Conservation (phyloP, 768 basidiomycete genomes). For the Daedaleopsis nitida region DNA sequence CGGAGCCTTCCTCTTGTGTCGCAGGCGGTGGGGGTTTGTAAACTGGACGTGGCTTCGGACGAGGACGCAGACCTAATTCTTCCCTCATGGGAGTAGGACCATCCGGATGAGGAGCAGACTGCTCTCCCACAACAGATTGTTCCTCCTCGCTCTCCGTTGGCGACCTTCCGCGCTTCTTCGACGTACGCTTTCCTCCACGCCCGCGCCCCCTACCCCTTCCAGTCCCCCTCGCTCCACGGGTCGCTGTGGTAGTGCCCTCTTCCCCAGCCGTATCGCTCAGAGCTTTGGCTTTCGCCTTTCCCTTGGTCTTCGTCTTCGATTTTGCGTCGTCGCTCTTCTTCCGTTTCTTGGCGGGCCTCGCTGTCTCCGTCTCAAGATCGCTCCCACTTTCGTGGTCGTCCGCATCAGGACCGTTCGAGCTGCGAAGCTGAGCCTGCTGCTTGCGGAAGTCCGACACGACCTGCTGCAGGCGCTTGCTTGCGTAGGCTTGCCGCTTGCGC, state of each 20-base stretch:
- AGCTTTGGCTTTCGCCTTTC: background rate
- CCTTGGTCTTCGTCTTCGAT: conserved; percentile 1
- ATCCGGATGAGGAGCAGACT: conserved; percentile 22
- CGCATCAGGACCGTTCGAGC: background rate
- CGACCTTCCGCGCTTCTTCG: conserved; percentile 26
- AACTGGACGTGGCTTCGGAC: conserved; percentile 34
- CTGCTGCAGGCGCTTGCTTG: conserved; percentile 85
- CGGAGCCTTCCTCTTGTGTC: background rate
- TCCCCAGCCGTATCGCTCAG: conserved; percentile 1
- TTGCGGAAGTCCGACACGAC: conserved; percentile 82
- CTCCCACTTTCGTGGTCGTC: conserved; percentile 28
- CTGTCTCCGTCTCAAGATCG: conserved; percentile 27
- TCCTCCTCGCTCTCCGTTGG: conserved; percentile 18
- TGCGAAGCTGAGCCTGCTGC: conserved; percentile 34
- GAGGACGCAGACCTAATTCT: conserved; percentile 40
- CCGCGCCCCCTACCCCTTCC: conserved; percentile 8
- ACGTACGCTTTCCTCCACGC: conserved; percentile 10
- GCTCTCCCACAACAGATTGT: background rate
- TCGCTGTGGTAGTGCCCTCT: background rate
- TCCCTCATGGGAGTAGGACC: conserved; percentile 23
- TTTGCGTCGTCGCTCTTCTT: conserved; percentile 25
- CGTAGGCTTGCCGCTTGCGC: conserved; percentile 76
- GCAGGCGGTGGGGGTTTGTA: background rate
- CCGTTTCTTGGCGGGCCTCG: conserved; percentile 35
- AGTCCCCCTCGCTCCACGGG: background rate